phyloP scores from a whole-genome alignment of 2,329 filamentous ascomycete species.

The Eutypella sp. region DNA sequence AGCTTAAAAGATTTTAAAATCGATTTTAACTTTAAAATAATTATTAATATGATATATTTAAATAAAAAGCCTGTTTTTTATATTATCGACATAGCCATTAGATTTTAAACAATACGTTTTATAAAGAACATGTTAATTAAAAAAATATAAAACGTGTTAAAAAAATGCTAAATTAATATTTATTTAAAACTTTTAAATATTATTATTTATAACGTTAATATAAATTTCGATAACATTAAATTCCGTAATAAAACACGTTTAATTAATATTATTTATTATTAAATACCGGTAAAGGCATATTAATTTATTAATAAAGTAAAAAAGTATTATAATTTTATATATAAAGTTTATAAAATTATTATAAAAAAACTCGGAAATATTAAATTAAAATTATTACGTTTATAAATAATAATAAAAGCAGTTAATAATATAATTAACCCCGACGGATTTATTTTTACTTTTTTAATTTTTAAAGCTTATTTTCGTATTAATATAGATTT shows the following conservation, averaged over 20 bases:
- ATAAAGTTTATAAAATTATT: background rate
- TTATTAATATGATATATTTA: slow-evolving; percentile 1
- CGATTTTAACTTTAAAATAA: slow-evolving; percentile 2
- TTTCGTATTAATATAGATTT: background rate
- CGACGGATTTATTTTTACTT: background rate
- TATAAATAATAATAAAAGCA: background rate
- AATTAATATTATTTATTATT: background rate
- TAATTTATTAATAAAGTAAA: background rate
- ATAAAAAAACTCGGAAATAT: background rate
- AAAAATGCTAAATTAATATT: slow-evolving; percentile 1
- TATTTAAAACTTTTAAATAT: background rate
- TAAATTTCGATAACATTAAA: background rate
- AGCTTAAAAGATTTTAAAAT: slow-evolving; percentile 2
- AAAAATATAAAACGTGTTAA: background rate
- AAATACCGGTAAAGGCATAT: background rate
- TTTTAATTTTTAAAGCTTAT: background rate
- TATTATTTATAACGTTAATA: background rate
- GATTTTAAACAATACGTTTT: background rate
- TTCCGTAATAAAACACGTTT: background rate
- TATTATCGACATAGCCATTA: background rate
- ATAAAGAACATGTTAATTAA: slow-evolving; percentile 1
- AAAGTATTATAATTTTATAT: background rate
- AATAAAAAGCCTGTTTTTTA: background rate
- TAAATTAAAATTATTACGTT: background rate
- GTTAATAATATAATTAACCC: background rate